A percentile compares a stretch with the other conserved stretches of the same genome.
phyloP scores from a whole-genome alignment of 169 alveolate species.

The Plasmodium cynomolgi region DNA sequence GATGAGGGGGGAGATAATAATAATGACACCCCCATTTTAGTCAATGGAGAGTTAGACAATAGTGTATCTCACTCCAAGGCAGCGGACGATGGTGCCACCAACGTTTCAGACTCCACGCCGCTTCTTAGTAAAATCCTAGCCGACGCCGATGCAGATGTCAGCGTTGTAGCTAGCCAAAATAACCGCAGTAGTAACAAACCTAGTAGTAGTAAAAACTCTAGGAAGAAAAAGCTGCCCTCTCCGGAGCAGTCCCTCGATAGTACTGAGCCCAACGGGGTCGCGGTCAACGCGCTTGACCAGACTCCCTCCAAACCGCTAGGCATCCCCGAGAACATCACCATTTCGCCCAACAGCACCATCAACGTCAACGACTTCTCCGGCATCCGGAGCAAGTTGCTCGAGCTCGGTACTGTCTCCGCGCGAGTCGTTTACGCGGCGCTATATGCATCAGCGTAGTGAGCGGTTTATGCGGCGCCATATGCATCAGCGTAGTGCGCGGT shows the following conservation, averaged over 20 bases:
- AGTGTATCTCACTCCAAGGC: conserved; percentile 8
- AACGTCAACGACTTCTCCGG: conserved; percentile 63
- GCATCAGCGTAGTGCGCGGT: neutral
- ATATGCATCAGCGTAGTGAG: neutral
- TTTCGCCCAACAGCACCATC: conserved; percentile 48
- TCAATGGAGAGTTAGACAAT: conserved; percentile 15
- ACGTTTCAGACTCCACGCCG: conserved; percentile 8
- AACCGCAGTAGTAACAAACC: neutral
- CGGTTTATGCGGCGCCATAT: neutral
- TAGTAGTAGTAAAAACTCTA: conserved; percentile 13
- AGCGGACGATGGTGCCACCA: neutral
- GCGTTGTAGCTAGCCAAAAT: neutral
- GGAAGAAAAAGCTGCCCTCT: neutral
- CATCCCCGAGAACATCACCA: conserved; percentile 7
- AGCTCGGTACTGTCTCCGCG: conserved; percentile 38
- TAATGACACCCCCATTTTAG: neutral
- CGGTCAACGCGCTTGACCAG: neutral
- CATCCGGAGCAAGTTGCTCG: conserved; percentile 53
- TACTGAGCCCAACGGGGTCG: neutral
- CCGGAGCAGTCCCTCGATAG: neutral
- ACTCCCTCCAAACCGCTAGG: conserved; percentile 4
- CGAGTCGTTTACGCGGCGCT: neutral
- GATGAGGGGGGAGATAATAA: neutral
- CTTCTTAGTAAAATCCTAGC: neutral
- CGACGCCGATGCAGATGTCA: neutral